Base-by-base conservation (phyloP, 495 filamentous ascomycete genomes). In the Penicillium soppii region DNA sequence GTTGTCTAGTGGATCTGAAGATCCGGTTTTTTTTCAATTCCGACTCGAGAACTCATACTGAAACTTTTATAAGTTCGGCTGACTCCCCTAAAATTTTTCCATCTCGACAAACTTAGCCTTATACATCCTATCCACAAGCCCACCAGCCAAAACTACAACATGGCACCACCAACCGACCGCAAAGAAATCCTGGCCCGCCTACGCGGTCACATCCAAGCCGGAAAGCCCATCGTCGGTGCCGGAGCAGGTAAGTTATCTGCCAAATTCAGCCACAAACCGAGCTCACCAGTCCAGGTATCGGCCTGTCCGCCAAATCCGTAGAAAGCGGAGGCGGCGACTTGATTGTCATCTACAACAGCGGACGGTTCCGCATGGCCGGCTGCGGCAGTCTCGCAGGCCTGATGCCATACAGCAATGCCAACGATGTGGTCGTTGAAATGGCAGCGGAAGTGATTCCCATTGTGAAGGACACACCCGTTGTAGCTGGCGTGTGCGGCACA, bases 331-430 rank as follows among this genome's bases (percentile, higher is more conserved):
- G 85, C 50, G 79, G 72, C 41, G 84, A 88, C 54, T 74, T 88
- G 21, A 85, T 89, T 47, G 79, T 88, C 48, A 73, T 88, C 66
- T 89, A 89, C 73, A 89, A 88, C 68, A 82, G 78, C 29, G 86
- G 85, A 2, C 79, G 85, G 20, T 90, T 85, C 68, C 83, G 84
- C 26, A 88, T 90, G 86, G 85, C 85, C 3, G 85, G 85, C 1
- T 70, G 80, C 17, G 85, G 85, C 1, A 87, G 83, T 5, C 69
- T 88, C n/a, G 84, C 85, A 0, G 86, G 85, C 0, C 63, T 90
- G 42, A 83, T 90, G 78, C 85, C 85, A 1, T 90, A 87, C 67
- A 81, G 83, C 7, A 83, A 89, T 60, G 85, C 85, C 4, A 88
- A 88, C 63, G 77, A 80, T 19, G 80, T 87, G 13, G 84, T 88